phyloP scores from a whole-genome alignment of 352 stramenopile species.

The Phytophthora cryptogea region DNA sequence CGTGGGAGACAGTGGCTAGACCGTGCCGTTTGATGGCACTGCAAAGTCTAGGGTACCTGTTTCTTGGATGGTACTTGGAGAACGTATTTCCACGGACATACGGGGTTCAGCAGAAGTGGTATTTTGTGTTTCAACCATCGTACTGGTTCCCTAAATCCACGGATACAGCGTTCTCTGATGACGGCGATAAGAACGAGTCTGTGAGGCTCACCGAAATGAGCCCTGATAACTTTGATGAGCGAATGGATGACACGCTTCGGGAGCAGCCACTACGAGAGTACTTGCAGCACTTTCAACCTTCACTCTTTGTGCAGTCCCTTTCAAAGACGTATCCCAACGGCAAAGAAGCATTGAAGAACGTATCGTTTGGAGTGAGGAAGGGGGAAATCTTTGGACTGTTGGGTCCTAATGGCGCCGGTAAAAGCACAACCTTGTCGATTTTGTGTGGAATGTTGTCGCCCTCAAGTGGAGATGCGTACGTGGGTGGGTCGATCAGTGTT shows the following conservation, averaged over 20 bases:
- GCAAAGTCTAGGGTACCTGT: conserved; percentile 86
- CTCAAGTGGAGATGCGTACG: conserved; percentile 68
- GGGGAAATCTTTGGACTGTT: conserved; percentile 94
- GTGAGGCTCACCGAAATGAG: conserved; percentile 33
- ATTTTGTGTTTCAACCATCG: conserved; percentile 88
- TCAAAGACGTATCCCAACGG: conserved; percentile 78
- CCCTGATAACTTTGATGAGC: conserved; percentile 27
- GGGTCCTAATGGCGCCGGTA: conserved; percentile 94
- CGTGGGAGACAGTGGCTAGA: conserved; percentile 47
- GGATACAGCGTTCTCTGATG: conserved; percentile 15
- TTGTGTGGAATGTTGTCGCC: conserved; percentile 92
- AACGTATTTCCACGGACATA: conserved; percentile 92
- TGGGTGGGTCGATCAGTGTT: conserved; percentile 59
- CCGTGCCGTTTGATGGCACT: conserved; percentile 71
- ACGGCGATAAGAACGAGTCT: conserved; percentile 25
- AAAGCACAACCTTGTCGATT: conserved; percentile 97
- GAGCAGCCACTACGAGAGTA: conserved; percentile 66
- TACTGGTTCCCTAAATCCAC: conserved; percentile 73
- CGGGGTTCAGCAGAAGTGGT: conserved; percentile 91
- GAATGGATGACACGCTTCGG: conserved; percentile 63
- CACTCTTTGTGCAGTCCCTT: conserved; percentile 59
- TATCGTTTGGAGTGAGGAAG: conserved; percentile 88
- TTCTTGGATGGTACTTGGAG: conserved; percentile 95
- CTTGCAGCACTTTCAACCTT: conserved; percentile 56
- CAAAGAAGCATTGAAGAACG: conserved; percentile 77